These are phyloP conservation scores for Talaromyces rugulosus DNA, from an alignment of 2,329 filamentous ascomycete species.

Conservation along the genomic window DNA sequence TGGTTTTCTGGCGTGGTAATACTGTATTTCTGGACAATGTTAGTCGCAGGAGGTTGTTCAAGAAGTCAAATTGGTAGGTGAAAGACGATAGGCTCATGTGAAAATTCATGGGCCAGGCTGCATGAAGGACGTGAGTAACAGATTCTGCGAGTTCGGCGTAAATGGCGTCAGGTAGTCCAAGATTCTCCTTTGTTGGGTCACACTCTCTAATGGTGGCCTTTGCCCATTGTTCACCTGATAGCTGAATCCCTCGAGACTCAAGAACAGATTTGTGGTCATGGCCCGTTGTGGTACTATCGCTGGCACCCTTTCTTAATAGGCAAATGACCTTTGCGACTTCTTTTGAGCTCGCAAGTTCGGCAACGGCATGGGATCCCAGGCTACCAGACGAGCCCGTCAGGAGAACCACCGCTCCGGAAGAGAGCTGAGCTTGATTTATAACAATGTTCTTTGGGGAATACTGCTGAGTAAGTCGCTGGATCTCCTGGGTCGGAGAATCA, in stretches of 20 bases:
- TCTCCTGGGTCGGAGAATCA: not conserved
- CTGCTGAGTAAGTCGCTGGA: not conserved
- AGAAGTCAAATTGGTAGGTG: not conserved
- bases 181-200: not conserved
- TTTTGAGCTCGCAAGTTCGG: not conserved
- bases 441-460: not conserved
- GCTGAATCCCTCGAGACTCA: not conserved
- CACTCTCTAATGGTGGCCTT: not conserved
- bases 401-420: not conserved
- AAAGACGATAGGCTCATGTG: not conserved
- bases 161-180: not conserved
- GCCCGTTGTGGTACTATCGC: not conserved
- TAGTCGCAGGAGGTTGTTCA: not conserved
- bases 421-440: not conserved
- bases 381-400: slow-evolving; percentile 1
- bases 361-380: not conserved
- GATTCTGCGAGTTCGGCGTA: not conserved
- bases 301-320: not conserved
- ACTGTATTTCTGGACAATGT: not conserved
- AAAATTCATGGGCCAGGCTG: slow-evolving; percentile 3
- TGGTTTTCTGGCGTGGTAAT: not conserved
- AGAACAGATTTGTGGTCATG: not conserved
- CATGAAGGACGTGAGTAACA: slow-evolving; percentile 1
- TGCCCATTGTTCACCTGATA: not conserved
- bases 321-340: not conserved